Conservation (phyloP, 768 basidiomycete species). For the Podaxis rugospora region DNA sequence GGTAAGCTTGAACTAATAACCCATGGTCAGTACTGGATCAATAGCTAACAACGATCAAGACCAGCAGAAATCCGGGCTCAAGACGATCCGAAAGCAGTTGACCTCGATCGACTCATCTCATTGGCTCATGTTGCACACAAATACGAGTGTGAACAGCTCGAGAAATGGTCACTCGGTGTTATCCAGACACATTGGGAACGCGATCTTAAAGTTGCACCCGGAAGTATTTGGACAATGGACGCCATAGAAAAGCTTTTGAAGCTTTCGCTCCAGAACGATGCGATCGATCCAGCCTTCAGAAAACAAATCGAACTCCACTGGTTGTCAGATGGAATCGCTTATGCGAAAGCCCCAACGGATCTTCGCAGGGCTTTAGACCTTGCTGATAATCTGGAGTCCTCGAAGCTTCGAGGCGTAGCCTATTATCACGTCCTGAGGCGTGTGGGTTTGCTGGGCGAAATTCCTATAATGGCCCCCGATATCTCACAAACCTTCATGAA, state of each 20-base stretch:
- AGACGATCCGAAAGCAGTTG: not conserved
- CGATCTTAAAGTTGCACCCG: not conserved
- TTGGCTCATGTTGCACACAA: not conserved
- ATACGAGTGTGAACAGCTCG: not conserved
- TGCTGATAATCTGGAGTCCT: not conserved
- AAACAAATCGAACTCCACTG: not conserved
- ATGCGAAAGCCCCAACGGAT: not conserved
- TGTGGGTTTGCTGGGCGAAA: not conserved
- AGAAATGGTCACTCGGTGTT: not conserved
- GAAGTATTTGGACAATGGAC: not conserved
- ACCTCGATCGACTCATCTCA: not conserved
- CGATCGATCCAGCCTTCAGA: not conserved
- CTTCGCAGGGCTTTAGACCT: constrained; percentile 1
- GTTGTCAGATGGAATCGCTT: not conserved
- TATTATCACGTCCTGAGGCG: constrained; percentile 1
- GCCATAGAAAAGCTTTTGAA: not conserved
- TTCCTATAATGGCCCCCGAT: not conserved
- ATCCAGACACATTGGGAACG: not conserved
- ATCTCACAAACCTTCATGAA: not conserved
- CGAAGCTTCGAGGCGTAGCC: not conserved
- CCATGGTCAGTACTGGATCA: not conserved
- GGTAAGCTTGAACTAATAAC: not conserved
- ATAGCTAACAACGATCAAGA: not conserved
- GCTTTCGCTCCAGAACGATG: not conserved
- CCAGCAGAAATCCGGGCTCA: not conserved